Evolutionary conservation across 371 early-diverging fungal species (phyloP).

Genomic region (Mortierella sp.): DNA sequence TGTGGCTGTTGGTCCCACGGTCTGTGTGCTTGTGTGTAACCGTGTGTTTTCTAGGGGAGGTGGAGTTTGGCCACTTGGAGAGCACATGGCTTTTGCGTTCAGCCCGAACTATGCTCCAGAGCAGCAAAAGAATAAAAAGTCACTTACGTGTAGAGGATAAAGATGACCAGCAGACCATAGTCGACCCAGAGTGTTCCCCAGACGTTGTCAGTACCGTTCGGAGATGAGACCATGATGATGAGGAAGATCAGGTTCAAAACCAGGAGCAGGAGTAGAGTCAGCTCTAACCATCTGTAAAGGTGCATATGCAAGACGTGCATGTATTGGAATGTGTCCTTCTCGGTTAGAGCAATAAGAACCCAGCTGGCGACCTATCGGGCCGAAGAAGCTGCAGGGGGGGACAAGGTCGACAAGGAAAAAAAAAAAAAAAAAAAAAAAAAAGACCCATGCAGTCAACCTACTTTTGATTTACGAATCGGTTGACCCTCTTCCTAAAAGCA

Average conservation of each 20-base stretch:
- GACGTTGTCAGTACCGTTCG: constrained; percentile 40
- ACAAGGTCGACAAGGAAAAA: background rate
- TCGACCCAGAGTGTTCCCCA: constrained; percentile 70
- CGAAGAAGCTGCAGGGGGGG: background rate
- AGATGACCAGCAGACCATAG: constrained; percentile 63
- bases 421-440: background rate
- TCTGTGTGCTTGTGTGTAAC: too few species aligned
- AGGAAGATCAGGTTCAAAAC: constrained; percentile 59
- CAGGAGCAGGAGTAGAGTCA: constrained; percentile 62
- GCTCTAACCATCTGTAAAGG: constrained; percentile 64
- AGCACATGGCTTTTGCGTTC: too few species aligned
- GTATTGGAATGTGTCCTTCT: too few species aligned
- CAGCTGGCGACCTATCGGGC: background rate
- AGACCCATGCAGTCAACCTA: constrained; percentile 6
- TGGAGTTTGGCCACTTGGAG: too few species aligned
- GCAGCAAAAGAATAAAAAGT: background rate
- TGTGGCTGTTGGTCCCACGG: too few species aligned
- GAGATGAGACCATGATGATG: constrained; percentile 59
- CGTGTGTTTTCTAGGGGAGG: too few species aligned
- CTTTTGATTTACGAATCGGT: constrained; percentile 35
- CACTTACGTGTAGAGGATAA: constrained; percentile 67
- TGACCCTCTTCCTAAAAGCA: constrained; percentile 23
- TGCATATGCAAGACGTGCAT: too few species aligned
- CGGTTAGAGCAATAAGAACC: background rate
- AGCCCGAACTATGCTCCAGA: too few species aligned